Evolutionary conservation across 768 basidiomycete genomes (phyloP).

Genomic region (Russula abietina): DNA sequence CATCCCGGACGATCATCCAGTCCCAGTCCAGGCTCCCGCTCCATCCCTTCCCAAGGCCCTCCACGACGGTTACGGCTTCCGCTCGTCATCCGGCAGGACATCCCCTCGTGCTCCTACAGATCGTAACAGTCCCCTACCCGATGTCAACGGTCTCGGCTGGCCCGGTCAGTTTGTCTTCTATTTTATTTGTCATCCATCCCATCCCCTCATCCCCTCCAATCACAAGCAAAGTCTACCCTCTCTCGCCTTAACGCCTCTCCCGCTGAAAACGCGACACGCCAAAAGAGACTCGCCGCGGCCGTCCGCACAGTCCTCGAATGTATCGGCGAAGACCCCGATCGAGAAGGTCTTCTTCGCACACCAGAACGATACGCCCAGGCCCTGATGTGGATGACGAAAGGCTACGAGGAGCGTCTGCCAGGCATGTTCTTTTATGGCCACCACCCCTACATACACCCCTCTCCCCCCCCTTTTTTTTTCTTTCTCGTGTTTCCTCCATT

Average conservation of each 20-base stretch:
- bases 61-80: slow-evolving; percentile 80
- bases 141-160: slow-evolving; percentile 83
- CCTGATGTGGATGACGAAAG: slow-evolving; percentile 97
- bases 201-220: slow-evolving; percentile 18
- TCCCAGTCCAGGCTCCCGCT: background rate
- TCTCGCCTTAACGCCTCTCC: slow-evolving; percentile 76
- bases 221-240: slow-evolving; percentile 80
- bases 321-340: slow-evolving; percentile 95
- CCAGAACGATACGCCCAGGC: slow-evolving; percentile 96
- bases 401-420: slow-evolving; percentile 92
- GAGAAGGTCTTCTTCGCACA: slow-evolving; percentile 87
- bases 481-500: background rate
- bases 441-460: background rate
- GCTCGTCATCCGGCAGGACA: slow-evolving; percentile 57
- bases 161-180: slow-evolving; percentile 54
- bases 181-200: slow-evolving; percentile 8
- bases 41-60: slow-evolving; percentile 15
- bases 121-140: slow-evolving; percentile 36
- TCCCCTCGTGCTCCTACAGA: slow-evolving; percentile 44
- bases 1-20: slow-evolving; percentile 2
- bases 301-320: slow-evolving; percentile 92
- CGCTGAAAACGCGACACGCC: slow-evolving; percentile 62
- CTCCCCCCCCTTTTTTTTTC: slow-evolving; percentile 19
- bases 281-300: slow-evolving; percentile 73
- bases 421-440: slow-evolving; percentile 62